Percentiles rank a stretch among this genome's conserved stretches.
These are phyloP conservation scores for Colletotrichum phormii DNA, from an alignment of 2,329 filamentous ascomycete genomes.

Conservation along the genomic window DNA sequence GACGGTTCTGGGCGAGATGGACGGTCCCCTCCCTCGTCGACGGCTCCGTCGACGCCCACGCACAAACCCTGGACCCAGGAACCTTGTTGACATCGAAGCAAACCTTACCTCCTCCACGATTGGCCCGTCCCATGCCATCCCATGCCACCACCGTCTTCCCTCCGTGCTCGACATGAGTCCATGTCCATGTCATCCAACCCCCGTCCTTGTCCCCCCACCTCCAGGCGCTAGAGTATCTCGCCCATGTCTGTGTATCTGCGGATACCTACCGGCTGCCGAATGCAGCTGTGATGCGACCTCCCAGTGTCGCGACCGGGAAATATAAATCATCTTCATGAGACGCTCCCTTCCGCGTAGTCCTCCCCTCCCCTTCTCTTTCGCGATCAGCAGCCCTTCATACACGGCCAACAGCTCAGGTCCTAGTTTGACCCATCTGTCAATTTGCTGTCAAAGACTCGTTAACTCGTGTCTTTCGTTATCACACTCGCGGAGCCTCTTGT, in stretches of 20 bases:
- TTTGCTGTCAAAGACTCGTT: constrained; percentile 35
- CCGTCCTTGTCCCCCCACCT: constrained; percentile 7
- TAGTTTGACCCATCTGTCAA: constrained; percentile 25
- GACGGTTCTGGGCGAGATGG: constrained; percentile 19
- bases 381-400: constrained; percentile 28
- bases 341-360: background rate
- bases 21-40: background rate
- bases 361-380: background rate
- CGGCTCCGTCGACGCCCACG: background rate
- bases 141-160: background rate
- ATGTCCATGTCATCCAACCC: constrained; percentile 25
- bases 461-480: constrained; percentile 32
- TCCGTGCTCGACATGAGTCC: constrained; percentile 20
- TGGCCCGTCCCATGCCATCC: constrained; percentile 7
- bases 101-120: background rate
- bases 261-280: constrained; percentile 31
- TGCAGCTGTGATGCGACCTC: constrained; percentile 28
- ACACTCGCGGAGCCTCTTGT: constrained; percentile 2
- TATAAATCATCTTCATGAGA: constrained; percentile 29
- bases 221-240: constrained; percentile 15
- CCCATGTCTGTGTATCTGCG: constrained; percentile 30
- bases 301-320: constrained; percentile 22
- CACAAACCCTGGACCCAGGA: background rate
- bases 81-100: constrained; percentile 26
- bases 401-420: constrained; percentile 27